Evolutionary conservation across 805 yeast species (phyloP).

Genomic region (Lachancea sp.): DNA sequence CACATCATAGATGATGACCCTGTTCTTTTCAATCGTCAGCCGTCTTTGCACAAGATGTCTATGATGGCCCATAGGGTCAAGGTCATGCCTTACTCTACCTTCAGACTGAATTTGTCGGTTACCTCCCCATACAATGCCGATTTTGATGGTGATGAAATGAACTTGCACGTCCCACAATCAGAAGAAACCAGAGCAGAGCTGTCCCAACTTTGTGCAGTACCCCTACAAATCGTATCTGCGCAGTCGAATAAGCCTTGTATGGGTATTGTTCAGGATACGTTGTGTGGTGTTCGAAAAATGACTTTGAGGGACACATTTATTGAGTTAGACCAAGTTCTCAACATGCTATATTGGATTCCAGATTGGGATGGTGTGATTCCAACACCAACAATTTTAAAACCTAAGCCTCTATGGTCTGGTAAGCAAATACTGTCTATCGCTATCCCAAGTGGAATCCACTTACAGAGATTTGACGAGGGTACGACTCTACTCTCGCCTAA

Average conservation of each 20-base stretch:
- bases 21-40: conserved; percentile 97
- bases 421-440: conserved; percentile 89
- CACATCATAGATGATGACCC: conserved; percentile 98
- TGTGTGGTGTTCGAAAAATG: conserved; percentile 95
- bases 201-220: conserved; percentile 93
- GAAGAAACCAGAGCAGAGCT: conserved; percentile 97
- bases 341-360: conserved; percentile 95
- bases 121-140: conserved; percentile 99
- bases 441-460: conserved; percentile 91
- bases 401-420: conserved; percentile 97
- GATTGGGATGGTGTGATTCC: conserved; percentile 98
- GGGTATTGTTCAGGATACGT: conserved; percentile 99
- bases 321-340: conserved; percentile 92
- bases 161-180: conserved; percentile 97
- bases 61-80: conserved; percentile 99
- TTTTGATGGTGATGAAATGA: conserved; percentile 99
- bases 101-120: conserved; percentile 91
- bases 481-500: conserved; percentile 77
- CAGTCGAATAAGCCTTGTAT: conserved; percentile 98
- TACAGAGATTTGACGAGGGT: conserved; percentile 90
- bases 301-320: conserved; percentile 84
- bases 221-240: conserved; percentile 95
- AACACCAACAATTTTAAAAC: conserved; percentile 87
- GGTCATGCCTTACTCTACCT: conserved; percentile 98
- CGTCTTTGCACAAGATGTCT: conserved; percentile 98